Evolutionary conservation across 192 early-diverging fungal genomes (phyloP).

Genomic region (Spinellus fusiger): DNA sequence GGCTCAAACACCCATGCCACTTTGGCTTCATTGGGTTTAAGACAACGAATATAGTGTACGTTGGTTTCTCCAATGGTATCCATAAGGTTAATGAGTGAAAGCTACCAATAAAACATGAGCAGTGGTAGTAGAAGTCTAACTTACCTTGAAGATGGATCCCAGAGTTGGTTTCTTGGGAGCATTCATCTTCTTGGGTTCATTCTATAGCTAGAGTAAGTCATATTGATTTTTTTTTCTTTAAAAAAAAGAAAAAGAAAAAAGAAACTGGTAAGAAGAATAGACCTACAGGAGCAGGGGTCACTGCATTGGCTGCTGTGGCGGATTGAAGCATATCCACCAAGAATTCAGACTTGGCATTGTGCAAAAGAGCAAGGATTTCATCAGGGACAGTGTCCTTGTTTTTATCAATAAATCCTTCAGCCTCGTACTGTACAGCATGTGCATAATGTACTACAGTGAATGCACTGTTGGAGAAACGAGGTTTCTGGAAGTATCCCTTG

Average conservation of each 20-base stretch:
- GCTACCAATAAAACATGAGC: slow-evolving; percentile 15
- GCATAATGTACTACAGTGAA: slow-evolving; percentile 97
- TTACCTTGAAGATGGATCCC: slow-evolving; percentile 14
- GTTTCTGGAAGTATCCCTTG: slow-evolving; percentile 83
- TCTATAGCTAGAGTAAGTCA: no score
- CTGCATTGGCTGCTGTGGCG: slow-evolving; percentile 45
- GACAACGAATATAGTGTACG: slow-evolving; percentile 96
- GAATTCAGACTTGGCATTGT: slow-evolving; percentile 72
- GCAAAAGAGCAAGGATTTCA: slow-evolving; percentile 77
- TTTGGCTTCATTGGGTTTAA: slow-evolving; percentile 97
- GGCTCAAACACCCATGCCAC: slow-evolving; percentile 90
- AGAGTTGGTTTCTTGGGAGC: slow-evolving; percentile 9
- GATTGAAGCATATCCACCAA: slow-evolving; percentile 74
- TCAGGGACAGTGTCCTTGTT: slow-evolving; percentile 98
- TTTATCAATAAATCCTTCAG: slow-evolving; percentile 97
- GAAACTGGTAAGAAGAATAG: no score
- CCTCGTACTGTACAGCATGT: slow-evolving; percentile 89
- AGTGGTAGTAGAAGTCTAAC: background rate
- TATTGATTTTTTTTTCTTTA: no score
- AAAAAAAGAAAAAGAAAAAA: no score
- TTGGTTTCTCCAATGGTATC: slow-evolving; percentile 90
- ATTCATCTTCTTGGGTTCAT: background rate
- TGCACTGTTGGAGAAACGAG: slow-evolving; percentile 76
- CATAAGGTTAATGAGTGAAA: slow-evolving; percentile 89
- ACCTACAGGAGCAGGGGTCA: slow-evolving; percentile 30